Conservation (phyloP, 352 stramenopile species). For the Blastocystis sp. region DNA sequence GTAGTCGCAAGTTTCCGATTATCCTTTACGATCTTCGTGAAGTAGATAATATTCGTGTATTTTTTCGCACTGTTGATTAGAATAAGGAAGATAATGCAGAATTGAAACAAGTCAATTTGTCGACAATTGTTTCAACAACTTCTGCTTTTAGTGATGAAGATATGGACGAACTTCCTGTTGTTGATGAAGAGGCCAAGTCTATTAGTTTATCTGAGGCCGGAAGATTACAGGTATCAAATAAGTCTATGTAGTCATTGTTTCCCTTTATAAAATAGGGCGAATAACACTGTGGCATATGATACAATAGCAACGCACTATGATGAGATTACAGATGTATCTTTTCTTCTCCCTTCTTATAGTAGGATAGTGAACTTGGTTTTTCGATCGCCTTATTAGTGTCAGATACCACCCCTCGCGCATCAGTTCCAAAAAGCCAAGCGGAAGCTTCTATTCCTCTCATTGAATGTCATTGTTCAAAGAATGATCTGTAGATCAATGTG, state of each 20-base stretch:
- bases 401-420: background rate
- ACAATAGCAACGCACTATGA: background rate
- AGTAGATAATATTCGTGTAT: background rate
- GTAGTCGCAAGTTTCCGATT: constrained; percentile 4
- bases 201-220: background rate
- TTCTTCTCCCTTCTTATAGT: background rate
- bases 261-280: background rate
- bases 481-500: background rate
- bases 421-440: background rate
- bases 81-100: background rate
- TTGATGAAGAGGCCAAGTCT: background rate
- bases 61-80: background rate
- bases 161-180: background rate
- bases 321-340: background rate
- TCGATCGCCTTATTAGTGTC: background rate
- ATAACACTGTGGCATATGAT: background rate
- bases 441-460: background rate
- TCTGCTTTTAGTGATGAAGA: background rate
- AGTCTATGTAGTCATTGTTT: background rate
- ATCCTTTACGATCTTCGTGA: constrained; percentile 24
- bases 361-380: background rate
- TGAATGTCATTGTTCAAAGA: background rate
- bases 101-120: background rate
- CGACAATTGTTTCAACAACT: background rate
- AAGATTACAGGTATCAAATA: background rate